A percentile compares a stretch with the other conserved stretches of the same genome.
phyloP scores from a whole-genome alignment of 495 filamentous ascomycete genomes.

The Penicillium nucicola region DNA sequence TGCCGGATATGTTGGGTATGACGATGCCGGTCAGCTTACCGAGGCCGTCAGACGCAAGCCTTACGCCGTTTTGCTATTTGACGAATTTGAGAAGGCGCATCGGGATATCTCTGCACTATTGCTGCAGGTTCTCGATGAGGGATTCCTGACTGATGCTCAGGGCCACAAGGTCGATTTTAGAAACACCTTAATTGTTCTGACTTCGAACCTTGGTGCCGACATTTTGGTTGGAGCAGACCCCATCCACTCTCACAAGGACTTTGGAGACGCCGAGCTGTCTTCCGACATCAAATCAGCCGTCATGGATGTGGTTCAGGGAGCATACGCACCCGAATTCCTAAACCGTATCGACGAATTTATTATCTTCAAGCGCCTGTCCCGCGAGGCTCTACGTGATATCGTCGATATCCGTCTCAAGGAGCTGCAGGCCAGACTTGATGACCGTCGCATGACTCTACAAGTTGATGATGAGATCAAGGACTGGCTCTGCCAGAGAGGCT shows the following conservation, averaged over 20 bases:
- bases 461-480: conserved; percentile 69
- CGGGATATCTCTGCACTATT: conserved; percentile 92
- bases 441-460: conserved; percentile 74
- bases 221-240: conserved; percentile 46
- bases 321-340: conserved; percentile 90
- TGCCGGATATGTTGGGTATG: conserved; percentile 93
- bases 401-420: conserved; percentile 89
- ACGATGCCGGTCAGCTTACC: conserved; percentile 94
- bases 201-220: conserved; percentile 75
- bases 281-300: conserved; percentile 70
- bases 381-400: conserved; percentile 79
- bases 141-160: conserved; percentile 91
- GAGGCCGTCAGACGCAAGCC: conserved; percentile 94
- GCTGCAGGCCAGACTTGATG: conserved; percentile 77
- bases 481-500: conserved; percentile 86
- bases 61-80: conserved; percentile 91
- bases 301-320: conserved; percentile 77
- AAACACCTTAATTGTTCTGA: conserved; percentile 94
- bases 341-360: conserved; percentile 98
- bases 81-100: conserved; percentile 98
- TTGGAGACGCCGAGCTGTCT: conserved; percentile 60
- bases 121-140: conserved; percentile 93
- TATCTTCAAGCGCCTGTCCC: conserved; percentile 81
- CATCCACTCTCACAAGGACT: conserved; percentile 47
- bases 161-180: conserved; percentile 95